These are phyloP conservation scores for Alternaria ventricosa DNA, from an alignment of 2,329 filamentous ascomycete species.

Conservation along the genomic window DNA sequence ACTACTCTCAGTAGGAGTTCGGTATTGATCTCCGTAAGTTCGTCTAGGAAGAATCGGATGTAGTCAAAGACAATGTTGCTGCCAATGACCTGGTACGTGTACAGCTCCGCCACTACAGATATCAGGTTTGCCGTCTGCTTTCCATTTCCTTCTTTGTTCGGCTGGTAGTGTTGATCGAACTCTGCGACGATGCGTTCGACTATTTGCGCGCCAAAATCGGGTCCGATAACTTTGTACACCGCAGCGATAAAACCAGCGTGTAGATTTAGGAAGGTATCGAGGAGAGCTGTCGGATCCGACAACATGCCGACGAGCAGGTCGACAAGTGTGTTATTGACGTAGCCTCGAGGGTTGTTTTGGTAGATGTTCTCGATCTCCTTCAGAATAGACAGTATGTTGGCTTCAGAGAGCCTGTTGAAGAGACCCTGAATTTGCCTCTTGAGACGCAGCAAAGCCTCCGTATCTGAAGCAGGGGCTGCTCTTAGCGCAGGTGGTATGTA, in stretches of 20 bases:
- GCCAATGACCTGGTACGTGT: slow-evolving; percentile 88
- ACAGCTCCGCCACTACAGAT: slow-evolving; percentile 82
- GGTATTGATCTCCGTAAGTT: slow-evolving; percentile 83
- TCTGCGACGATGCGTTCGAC: slow-evolving; percentile 78
- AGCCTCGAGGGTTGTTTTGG: slow-evolving; percentile 80
- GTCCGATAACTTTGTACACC: slow-evolving; percentile 84
- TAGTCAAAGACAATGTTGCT: slow-evolving; percentile 90
- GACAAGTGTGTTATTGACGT: slow-evolving; percentile 81
- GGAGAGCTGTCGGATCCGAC: slow-evolving; percentile 76
- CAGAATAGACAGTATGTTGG: slow-evolving; percentile 85
- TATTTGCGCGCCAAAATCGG: slow-evolving; percentile 87
- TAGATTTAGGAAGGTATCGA: slow-evolving; percentile 89
- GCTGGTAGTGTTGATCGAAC: slow-evolving; percentile 71
- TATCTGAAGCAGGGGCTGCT: slow-evolving; percentile 66
- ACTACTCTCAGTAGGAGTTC: slow-evolving; percentile 87
- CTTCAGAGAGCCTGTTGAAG: slow-evolving; percentile 90
- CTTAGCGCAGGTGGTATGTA: slow-evolving; percentile 90
- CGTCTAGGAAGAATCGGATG: slow-evolving; percentile 75
- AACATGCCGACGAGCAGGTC: slow-evolving; percentile 80
- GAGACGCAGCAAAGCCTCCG: slow-evolving; percentile 71
- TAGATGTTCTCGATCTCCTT: slow-evolving; percentile 85
- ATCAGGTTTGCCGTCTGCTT: slow-evolving; percentile 78
- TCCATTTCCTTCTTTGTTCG: slow-evolving; percentile 44
- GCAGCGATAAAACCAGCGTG: slow-evolving; percentile 89
- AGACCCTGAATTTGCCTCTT: slow-evolving; percentile 84